Evolutionary conservation across 1,284 basidiomycete genomes (phyloP), one percentile per base, ranked within the genome.

Genomic region (Amylostereum areolatum): DNA sequence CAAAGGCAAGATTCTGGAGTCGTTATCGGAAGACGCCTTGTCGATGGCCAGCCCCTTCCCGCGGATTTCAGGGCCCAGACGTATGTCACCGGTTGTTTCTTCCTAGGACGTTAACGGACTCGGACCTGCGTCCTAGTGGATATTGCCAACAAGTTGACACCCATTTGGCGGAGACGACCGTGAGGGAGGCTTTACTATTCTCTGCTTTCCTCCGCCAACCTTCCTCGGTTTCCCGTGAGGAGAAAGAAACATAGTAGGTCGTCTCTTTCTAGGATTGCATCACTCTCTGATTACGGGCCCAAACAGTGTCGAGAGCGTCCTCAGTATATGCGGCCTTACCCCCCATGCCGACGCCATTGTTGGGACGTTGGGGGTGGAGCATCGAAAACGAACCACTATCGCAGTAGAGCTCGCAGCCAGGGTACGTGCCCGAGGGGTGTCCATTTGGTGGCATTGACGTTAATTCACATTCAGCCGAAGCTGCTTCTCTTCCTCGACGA

Each of bases 141-240:
- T 92, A 91, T 63, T 88, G 85, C 32, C 86, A 92, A 62, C 89
- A 92, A 67, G 84, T 86, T 78, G 91, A 94, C 59, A 82, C 87
- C 2, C 92, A 95, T 64, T 89, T 92, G 65, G 84, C 80, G 54
- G 91, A 87, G 11, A 81, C 90, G 11, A 87, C 88, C 10, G 88
- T 96, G 42, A 83, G 93, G n/a, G 93, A 97, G 64, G 92, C 93
- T 2, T 74, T 97, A 59, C 78, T 84, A 11, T 96, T 96, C 73
- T 89, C 85, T 11, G 93, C 93, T 0, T 80, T 91, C 61, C 77
- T 96, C 24, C 82, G 92, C n/a, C 93, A 97, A 62, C 87, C 91
- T 1, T 74, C 76, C 1, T 69, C 77, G 44, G 74, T 92, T 18
- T 64, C 89, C 1, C 75, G 78, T 55, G 75, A 74, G 48, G 92